Evolutionary conservation across 2,329 filamentous ascomycete genomes (phyloP).

Genomic region (Alternaria ethzedia): DNA sequence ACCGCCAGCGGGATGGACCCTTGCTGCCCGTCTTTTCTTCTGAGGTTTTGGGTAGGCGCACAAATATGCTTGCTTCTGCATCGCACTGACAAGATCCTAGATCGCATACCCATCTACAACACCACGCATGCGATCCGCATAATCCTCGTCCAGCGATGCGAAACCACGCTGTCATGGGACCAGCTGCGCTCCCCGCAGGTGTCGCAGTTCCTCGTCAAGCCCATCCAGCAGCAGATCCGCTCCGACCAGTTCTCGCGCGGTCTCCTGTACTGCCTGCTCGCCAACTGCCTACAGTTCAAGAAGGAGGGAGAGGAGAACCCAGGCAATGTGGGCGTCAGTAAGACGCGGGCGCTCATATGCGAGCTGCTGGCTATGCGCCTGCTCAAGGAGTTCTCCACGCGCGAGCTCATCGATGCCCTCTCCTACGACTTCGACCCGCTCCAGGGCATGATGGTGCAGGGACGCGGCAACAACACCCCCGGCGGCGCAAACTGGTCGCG

Average conservation of each 20-base stretch:
- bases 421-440: conserved; percentile 95
- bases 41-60: conserved; percentile 43
- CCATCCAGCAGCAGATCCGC: conserved; percentile 88
- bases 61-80: conserved; percentile 19
- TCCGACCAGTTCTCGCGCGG: conserved; percentile 83
- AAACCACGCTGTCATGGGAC: conserved; percentile 93
- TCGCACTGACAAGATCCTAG: conserved; percentile 55
- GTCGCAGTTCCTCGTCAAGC: conserved; percentile 93
- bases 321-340: conserved; percentile 82
- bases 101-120: conserved; percentile 86
- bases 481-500: conserved; percentile 33
- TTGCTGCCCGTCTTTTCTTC: conserved; percentile 51
- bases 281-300: conserved; percentile 90
- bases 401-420: conserved; percentile 90
- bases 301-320: conserved; percentile 85
- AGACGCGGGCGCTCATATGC: conserved; percentile 85
- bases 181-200: conserved; percentile 95
- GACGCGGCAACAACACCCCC: conserved; percentile 37
- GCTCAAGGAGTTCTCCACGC: conserved; percentile 85
- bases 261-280: conserved; percentile 87
- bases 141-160: conserved; percentile 81
- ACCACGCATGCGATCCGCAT: conserved; percentile 89
- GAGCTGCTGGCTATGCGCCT: conserved; percentile 89
- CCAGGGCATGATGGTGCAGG: conserved; percentile 71
- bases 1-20: conserved; percentile 40